Base-by-base conservation (phyloP, 345 rosid genomes). In the Eucalyptus curtisii region DNA sequence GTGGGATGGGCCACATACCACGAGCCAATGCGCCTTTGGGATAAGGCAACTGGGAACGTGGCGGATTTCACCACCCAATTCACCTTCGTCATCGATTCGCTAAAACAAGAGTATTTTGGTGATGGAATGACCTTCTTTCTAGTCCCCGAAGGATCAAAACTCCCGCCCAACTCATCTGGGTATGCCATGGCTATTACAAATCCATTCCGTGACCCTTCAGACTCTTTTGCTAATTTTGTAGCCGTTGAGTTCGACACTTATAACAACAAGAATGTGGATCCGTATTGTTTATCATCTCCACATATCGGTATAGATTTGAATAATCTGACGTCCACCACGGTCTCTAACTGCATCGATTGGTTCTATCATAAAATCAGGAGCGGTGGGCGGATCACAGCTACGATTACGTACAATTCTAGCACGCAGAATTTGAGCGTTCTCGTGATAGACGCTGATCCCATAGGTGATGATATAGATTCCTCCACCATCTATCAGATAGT, bases 21-120 rank as follows among this genome's bases (percentile, higher is more conserved):
- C 5, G 0, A 31, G 79, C 42, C 79, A 1, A 31, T 66, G 79
- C 22, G 6, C 42, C 79, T 66, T 4, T 66, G 79, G 79, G 40
- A 66, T 3, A 31, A 66, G 40, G 6, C 20, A 0, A 66, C 76
- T 2, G 10, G 40, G 11, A 66, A 66, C 1, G 40, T 66, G 40
- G 76, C 76, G 20, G 5, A 66, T 31, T 66, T 66, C 22, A 8
- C 40, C 2, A n/a, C 79, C 5, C 76, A n/a, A 14, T n/a, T 66
- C 76, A n/a, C 40, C 76, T 66, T 66, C 6, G 1, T 4, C 76
- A 31, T 66, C 3, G 1, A 31, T 31, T 66, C 42, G 2, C 22
- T 1, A 16, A 1, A 2, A 4, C 0, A 31, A 0, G 3, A 6
- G 19, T 0, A 1, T 4, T 13, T 13, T 2, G 22, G 4, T 0